Evolutionary conservation across 306 rosid species (phyloP).

Genomic region (Prunus fruticosa): DNA sequence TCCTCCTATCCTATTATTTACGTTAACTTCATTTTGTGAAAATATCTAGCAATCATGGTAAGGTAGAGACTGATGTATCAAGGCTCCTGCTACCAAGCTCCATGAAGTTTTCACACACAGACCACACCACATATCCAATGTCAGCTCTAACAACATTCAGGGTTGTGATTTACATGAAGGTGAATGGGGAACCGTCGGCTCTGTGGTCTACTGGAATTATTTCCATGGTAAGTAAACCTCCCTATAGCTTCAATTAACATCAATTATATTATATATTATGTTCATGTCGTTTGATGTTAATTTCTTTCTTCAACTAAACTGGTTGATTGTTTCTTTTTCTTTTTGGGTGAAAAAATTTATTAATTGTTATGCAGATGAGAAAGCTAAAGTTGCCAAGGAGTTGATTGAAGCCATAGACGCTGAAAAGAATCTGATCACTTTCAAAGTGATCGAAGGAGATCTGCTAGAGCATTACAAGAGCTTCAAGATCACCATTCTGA

Average conservation of each 20-base stretch:
- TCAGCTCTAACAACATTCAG: not conserved
- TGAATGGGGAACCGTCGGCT: conserved; percentile 20
- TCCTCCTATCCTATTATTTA: not conserved
- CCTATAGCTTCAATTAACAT: not conserved
- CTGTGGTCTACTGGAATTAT: conserved; percentile 19
- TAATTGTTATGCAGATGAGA: conserved; percentile 27
- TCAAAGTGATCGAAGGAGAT: conserved; percentile 39
- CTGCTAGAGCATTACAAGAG: conserved; percentile 29
- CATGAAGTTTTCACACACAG: conserved; percentile 13
- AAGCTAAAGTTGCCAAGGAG: conserved; percentile 33
- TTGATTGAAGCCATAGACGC: conserved; percentile 34
- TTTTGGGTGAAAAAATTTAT: too few relatives aligned
- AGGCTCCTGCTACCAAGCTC: conserved; percentile 15
- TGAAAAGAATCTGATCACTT: conserved; percentile 26
- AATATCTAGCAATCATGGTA: conserved; percentile 6
- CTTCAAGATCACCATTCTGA: conserved; percentile 7
- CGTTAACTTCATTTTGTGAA: not conserved
- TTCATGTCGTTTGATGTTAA: not conserved
- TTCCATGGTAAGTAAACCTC: conserved; percentile 17
- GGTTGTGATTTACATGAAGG: conserved; percentile 13
- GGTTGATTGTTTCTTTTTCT: too few relatives aligned
- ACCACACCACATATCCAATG: conserved; percentile 21
- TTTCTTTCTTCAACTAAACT: too few relatives aligned
- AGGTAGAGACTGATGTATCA: conserved; percentile 3
- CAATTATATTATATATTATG: not conserved